These are phyloP conservation scores for Cerioporus squamosus DNA, from an alignment of 1,284 basidiomycete genomes.

Conservation along the genomic window DNA sequence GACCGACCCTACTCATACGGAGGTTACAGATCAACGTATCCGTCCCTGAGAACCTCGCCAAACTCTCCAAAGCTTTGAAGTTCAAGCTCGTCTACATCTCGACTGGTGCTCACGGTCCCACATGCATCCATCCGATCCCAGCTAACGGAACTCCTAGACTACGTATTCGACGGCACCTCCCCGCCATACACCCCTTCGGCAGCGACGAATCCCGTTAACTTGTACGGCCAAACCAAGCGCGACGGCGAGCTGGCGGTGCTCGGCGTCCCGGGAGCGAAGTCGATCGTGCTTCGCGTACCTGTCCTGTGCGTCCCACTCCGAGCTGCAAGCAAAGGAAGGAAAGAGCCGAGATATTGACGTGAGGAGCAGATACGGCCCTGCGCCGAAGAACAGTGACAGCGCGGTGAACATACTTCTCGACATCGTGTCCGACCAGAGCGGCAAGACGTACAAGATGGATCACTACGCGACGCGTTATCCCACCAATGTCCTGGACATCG, in stretches of 20 bases:
- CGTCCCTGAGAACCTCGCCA: constrained; percentile 66
- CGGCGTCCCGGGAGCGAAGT: constrained; percentile 54
- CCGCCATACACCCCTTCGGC: constrained; percentile 76
- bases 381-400: constrained; percentile 74
- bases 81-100: constrained; percentile 79
- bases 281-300: constrained; percentile 76
- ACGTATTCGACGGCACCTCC: constrained; percentile 85
- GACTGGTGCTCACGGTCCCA: constrained; percentile 52
- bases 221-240: constrained; percentile 79
- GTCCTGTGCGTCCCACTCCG: constrained; percentile 61
- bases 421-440: constrained; percentile 76
- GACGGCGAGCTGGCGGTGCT: constrained; percentile 76
- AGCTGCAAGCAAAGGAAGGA: background rate
- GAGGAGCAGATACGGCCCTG: constrained; percentile 71
- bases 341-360: background rate
- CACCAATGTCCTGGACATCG: constrained; percentile 79
- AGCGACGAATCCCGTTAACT: constrained; percentile 73
- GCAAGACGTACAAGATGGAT: constrained; percentile 85
- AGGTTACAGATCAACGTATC: constrained; percentile 64
- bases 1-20: background rate
- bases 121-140: background rate
- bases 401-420: constrained; percentile 83
- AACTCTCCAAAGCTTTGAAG: constrained; percentile 55
- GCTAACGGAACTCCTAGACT: constrained; percentile 52
- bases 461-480: constrained; percentile 85